Conservation (phyloP, 345 rosid species). For the Excoecaria agallocha region DNA sequence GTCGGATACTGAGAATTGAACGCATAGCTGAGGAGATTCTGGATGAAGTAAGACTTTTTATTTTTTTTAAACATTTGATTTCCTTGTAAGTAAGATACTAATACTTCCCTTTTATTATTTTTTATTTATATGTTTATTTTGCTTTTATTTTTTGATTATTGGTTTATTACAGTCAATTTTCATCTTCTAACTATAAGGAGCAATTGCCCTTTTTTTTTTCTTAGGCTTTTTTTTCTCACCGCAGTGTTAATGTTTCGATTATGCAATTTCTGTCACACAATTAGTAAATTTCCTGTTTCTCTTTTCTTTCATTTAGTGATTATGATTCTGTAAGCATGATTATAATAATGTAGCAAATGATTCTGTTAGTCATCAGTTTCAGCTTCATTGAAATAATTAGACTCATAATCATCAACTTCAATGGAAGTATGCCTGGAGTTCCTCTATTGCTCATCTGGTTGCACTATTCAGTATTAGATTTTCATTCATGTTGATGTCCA, state of each 20-base stretch:
- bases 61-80: neutral
- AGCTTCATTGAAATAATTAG: neutral
- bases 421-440: neutral
- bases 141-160: neutral
- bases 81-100: too few relatives aligned
- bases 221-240: too few relatives aligned
- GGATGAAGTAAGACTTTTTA: constrained; percentile 42
- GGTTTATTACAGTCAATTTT: neutral
- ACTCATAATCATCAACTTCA: neutral
- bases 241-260: neutral
- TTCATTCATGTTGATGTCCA: neutral
- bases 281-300: neutral
- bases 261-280: neutral
- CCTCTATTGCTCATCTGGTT: neutral
- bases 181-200: neutral
- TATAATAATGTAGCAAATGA: neutral
- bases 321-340: neutral
- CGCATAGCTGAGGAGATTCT: constrained; percentile 77
- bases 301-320: neutral
- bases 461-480: neutral
- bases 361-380: neutral
- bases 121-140: neutral
- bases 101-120: too few relatives aligned
- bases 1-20: constrained; percentile 81
- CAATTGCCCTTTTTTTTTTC: neutral